Evolutionary conservation across 2,329 filamentous ascomycete species (phyloP), one percentile per base, ranked within the genome.

Genomic region (Sporothrix protearum): DNA sequence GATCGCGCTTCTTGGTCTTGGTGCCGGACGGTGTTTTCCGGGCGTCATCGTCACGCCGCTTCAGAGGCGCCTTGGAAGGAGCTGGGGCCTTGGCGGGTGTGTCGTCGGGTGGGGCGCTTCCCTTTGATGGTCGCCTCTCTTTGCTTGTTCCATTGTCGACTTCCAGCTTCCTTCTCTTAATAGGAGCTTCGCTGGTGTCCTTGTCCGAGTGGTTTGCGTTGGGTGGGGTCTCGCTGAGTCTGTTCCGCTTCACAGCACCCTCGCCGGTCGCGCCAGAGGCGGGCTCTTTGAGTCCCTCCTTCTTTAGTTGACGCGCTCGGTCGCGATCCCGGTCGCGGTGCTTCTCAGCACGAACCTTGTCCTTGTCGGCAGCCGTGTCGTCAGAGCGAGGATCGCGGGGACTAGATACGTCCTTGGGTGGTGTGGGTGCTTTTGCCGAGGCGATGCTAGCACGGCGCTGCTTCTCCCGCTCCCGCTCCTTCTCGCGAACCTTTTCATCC

Each of bases 251-350:
- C n/a, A 82, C 78, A 7, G 85, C 80, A 69, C 80, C 81, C 33
- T 89, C 88, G 16, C 83, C 82, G 8, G 84, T 81, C 61, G 33
- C 42, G 16, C 84, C 81, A 9, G 83, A 83, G 85, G 78, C 39
- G 84, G 82, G 73, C 0, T 90, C 88, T 69, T 84, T 84, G 3
- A 87, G 88, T 73, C 88, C 87, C 73, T 90, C 87, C 71, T 87
- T 83, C 77, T 88, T 90, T 14, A 89, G 78, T 22, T 87, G 85
- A 76, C 89, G 88, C 28, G 87, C 86, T 69, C 87, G 83, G 75
- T 89, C 87, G 71, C 87, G 85, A 69, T 89, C 87, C 71, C 87
- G 85, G 70, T 88, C 86, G 69, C 87, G 85, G 71, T 87, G 85
- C 72, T 85, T 88, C 73, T 89, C 87, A 1, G 83, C 82, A 71